Evolutionary conservation across 148 eudicot genomes (phyloP).

Genomic region (Nepenthes gracilis): DNA sequence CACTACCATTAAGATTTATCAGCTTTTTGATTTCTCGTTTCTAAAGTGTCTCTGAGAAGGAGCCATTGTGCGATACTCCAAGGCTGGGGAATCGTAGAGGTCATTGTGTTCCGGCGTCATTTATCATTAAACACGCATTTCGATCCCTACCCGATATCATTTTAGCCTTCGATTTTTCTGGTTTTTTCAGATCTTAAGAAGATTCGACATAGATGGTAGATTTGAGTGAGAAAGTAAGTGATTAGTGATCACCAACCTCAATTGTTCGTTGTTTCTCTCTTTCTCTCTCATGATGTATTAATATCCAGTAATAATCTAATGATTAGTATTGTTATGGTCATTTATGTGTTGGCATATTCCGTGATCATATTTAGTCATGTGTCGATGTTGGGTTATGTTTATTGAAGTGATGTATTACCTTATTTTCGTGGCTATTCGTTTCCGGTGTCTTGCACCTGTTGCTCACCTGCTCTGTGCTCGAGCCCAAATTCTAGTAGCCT

Average conservation of each 20-base stretch:
- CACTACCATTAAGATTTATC: too few species aligned
- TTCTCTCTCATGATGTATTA: neutral
- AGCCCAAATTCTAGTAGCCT: too few species aligned
- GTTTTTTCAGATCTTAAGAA: slow-evolving; percentile 20
- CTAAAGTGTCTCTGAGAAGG: too few species aligned
- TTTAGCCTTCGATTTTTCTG: slow-evolving; percentile 13
- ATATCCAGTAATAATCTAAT: slow-evolving; percentile 2
- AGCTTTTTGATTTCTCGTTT: too few species aligned
- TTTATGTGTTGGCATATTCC: too few species aligned
- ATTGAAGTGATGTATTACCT: too few species aligned
- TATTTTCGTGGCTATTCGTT: too few species aligned
- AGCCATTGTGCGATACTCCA: too few species aligned
- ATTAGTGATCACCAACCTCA: slow-evolving; percentile 19
- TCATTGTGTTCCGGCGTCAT: neutral
- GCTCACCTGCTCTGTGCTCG: too few species aligned
- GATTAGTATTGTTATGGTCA: slow-evolving; percentile 1
- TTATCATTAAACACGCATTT: neutral
- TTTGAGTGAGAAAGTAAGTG: slow-evolving; percentile 63
- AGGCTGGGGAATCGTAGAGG: neutral
- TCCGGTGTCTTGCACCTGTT: too few species aligned
- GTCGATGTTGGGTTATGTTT: too few species aligned
- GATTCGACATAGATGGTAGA: slow-evolving; percentile 36
- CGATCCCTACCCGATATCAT: neutral
- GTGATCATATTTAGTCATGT: too few species aligned
- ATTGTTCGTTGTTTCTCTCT: slow-evolving; percentile 2